A percentile compares a stretch with the other conserved stretches of the same genome.
Evolutionary conservation across 208 protist species (phyloP).

Genomic region (Leishmania gerbilli): DNA sequence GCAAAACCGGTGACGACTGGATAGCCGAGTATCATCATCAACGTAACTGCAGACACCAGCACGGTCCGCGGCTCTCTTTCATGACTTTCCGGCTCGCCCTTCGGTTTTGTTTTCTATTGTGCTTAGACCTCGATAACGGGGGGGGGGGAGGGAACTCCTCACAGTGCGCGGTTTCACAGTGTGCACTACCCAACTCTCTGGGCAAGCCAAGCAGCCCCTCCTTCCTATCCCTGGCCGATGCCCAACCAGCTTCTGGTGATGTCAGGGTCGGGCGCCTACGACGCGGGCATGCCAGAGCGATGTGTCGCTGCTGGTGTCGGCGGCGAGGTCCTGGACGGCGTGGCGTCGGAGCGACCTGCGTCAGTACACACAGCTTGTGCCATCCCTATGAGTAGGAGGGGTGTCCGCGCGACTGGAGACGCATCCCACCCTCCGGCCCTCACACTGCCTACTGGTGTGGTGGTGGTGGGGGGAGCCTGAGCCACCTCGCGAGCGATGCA

Average conservation of each 20-base stretch:
- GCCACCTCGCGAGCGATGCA: background rate
- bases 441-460: background rate
- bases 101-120: background rate
- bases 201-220: background rate
- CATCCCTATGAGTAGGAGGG: background rate
- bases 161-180: background rate
- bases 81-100: background rate
- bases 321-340: background rate
- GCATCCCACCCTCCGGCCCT: too few relatives aligned
- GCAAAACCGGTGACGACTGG: background rate
- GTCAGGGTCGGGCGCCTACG: background rate
- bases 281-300: too few relatives aligned
- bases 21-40: background rate
- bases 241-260: background rate
- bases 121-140: background rate
- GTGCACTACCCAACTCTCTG: background rate
- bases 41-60: background rate
- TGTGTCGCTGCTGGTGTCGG: background rate
- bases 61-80: background rate
- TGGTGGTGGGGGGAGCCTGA: background rate
- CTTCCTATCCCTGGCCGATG: background rate
- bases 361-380: background rate
- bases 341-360: background rate
- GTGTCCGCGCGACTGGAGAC: background rate
- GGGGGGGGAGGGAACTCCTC: background rate